Conservation (phyloP, 805 yeast genomes). For the Teunomyces funiuensis region DNA sequence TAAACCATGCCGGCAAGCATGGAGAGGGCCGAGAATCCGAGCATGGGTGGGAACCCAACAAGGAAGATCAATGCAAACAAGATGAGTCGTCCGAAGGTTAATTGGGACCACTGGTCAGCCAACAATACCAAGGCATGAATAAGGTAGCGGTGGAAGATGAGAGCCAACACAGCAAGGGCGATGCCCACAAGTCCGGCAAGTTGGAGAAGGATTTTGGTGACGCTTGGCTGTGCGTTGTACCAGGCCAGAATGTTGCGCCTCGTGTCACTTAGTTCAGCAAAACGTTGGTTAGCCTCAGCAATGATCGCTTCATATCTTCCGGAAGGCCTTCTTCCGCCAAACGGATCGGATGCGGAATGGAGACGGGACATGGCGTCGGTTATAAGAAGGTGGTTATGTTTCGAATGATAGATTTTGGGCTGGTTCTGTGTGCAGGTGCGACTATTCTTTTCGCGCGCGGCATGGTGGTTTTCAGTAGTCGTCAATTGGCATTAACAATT, state of each 20-base stretch:
- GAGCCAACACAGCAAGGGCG: conserved; percentile 16
- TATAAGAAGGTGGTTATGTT: background rate
- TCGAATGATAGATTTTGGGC: background rate
- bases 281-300: background rate
- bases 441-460: no score
- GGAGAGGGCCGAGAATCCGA: conserved; percentile 75
- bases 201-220: conserved; percentile 13
- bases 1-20: conserved; percentile 76
- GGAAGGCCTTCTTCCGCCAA: background rate
- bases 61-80: conserved; percentile 54
- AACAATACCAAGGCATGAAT: conserved; percentile 37
- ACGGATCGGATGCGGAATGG: conserved; percentile 1
- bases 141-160: conserved; percentile 37
- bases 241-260: conserved; percentile 11
- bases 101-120: conserved; percentile 46
- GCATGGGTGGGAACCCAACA: conserved; percentile 87
- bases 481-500: no score
- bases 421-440: background rate
- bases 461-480: no score
- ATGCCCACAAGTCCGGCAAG: conserved; percentile 19
- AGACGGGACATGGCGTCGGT: conserved; percentile 2
- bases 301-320: background rate
- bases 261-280: background rate
- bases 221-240: conserved; percentile 17
- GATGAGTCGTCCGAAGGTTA: conserved; percentile 42